Base-by-base conservation (phyloP, 495 filamentous ascomycete species). In the Glonium stellatum region DNA sequence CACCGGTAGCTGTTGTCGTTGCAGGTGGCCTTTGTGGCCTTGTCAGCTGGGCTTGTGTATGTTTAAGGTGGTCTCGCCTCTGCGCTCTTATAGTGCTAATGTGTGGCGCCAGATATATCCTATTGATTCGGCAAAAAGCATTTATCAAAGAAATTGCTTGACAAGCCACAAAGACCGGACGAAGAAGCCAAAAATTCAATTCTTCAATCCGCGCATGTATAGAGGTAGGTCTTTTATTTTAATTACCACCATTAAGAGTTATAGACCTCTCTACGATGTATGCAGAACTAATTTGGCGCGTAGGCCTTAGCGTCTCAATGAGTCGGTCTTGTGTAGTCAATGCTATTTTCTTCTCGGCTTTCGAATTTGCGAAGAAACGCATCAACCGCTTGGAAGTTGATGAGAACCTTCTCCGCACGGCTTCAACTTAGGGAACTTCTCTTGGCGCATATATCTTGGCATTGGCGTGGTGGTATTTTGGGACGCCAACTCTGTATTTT, bases 101-200 rank as follows among this genome's bases (percentile, higher is more conserved):
- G 4, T 23, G 22, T 36, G 62, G 58, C 65, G 21, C 54, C 58
- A 82, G 81, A 84, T 81, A 47, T 79, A 92, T 71, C 88, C 88
- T 10, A 84, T 93, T 65, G 88, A 93, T 71, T 87, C 87, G 6
- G 87, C 87, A 9, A 93, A 93, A 72, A 87, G 82, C 62, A 85
- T 87, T 58, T 93, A 90, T 71, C 88, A 93, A 69, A 80, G 87
- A 21, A 88, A 90, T 64, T 84, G 88, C 48, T 77, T 93, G 35
- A 84, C 86, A 57, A 83, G 83, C 67, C 77, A 81, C 27, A 81
- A 80, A 18, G 80, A 83, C 42, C 79, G 79, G 56, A 79, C 81
- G 19, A 75, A 76, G 27, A 75, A 76, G 46, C 84, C 88, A 18
- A 86, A 84, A 70, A 87, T 92, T 58, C 75, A 81, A 49, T 89